Base-by-base conservation (phyloP, 2,329 filamentous ascomycete species). In the Cladobotryum protrusum region DNA sequence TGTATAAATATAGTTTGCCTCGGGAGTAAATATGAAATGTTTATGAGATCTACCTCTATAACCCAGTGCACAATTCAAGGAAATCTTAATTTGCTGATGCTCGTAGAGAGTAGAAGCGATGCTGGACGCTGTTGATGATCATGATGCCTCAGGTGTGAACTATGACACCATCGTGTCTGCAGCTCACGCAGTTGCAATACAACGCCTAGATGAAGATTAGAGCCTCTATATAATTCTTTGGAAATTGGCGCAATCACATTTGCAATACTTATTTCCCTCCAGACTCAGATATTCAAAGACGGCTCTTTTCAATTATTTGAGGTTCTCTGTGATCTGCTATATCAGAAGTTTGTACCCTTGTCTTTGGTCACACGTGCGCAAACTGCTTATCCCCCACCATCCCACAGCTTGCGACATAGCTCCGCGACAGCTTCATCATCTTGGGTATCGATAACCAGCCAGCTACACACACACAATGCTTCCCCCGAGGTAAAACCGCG, bases 391-490 rank as follows among this genome's bases (percentile, higher is more conserved):
- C 24, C 24, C 24, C 24, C 24, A 29, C 24, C 11, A 29, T 29
- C 11, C 24, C 6, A 9, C 6, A 29, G 24, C 24, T 29, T 39
- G 36, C 36, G 36, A 39, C 36, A 39, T n/a, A 39, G 24, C 24
- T 29, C 24, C 36, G 36, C 12, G 36, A 11, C 40, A 42, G 40
- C 14, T 24, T n/a, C 40, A 29, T 29, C 24, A 29, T 29, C 24
- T 29, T 9, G 24, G 6, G 24, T 29, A 29, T 29, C 24, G 24
- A 29, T 29, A 4, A 29, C 24, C 24, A 29, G 24, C 24, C 45
- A 29, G 41, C 24, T 36, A 13, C 47, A 20, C 18, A 61, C 59
- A 51, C 18, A 61, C 59, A 51, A 65, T 61, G 60, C 57, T 60
- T 54, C 51, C 51, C 35, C 52, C 53, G 54, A 56, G 49, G 57